Percentiles rank a stretch among this genome's conserved stretches.
phyloP scores from a whole-genome alignment of 371 early-diverging fungal species.

The Rhizomucor pusillus region DNA sequence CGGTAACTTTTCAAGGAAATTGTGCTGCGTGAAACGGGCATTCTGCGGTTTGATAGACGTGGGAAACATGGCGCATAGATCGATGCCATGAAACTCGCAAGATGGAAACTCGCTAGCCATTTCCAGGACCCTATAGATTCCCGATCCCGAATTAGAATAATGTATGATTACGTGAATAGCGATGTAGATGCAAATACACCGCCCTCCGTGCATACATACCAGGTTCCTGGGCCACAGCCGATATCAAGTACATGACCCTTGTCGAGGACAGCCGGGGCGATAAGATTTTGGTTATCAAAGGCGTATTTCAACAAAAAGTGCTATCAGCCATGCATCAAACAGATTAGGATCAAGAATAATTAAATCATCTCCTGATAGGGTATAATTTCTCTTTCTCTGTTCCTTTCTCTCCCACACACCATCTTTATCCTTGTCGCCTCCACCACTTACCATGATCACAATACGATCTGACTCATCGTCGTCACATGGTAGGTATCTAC shows the following conservation, averaged over 20 bases:
- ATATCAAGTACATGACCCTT: constrained; percentile 32
- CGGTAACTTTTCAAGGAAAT: constrained; percentile 46
- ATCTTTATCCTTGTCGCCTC: too few relatives aligned
- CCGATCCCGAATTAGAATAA: not conserved
- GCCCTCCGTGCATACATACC: constrained; percentile 19
- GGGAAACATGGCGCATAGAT: constrained; percentile 56
- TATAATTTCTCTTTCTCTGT: not conserved
- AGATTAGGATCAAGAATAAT: not conserved
- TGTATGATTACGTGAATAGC: not conserved
- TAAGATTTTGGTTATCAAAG: constrained; percentile 29
- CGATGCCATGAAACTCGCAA: constrained; percentile 51
- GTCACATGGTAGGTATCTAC: constrained; percentile 26
- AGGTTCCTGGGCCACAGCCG: constrained; percentile 45
- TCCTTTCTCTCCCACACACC: not conserved
- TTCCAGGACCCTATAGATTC: constrained; percentile 13
- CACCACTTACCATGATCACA: constrained; percentile 35
- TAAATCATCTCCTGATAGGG: not conserved
- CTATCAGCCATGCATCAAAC: constrained; percentile 8
- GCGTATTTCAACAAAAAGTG: constrained; percentile 41
- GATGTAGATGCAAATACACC: not conserved
- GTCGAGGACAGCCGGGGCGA: constrained; percentile 21
- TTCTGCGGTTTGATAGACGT: constrained; percentile 53
- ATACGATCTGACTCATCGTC: constrained; percentile 43
- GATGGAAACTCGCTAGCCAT: constrained; percentile 15
- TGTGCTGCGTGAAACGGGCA: constrained; percentile 48